Conservation (phyloP, 306 rosid genomes). For the Inga laurina region DNA sequence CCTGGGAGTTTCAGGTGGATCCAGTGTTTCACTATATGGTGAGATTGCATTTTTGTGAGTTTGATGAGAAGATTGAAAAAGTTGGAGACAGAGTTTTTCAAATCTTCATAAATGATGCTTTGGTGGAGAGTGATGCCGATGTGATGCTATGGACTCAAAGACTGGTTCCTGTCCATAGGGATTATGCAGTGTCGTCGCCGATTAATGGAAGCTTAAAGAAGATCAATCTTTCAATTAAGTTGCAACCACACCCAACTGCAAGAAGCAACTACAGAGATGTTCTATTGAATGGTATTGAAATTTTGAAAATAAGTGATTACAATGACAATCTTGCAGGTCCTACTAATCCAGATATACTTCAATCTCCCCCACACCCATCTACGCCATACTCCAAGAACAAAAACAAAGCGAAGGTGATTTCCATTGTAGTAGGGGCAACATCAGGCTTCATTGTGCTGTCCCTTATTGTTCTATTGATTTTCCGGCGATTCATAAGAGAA, state of each 20-base stretch:
- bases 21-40: background rate
- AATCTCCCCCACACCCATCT: background rate
- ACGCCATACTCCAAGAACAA: background rate
- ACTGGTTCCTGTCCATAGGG: background rate
- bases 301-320: background rate
- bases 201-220: background rate
- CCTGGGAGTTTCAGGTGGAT: background rate
- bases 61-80: background rate
- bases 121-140: background rate
- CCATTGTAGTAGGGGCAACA: background rate
- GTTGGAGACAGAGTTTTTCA: background rate
- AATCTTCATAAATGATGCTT: background rate
- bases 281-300: background rate
- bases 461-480: background rate
- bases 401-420: background rate
- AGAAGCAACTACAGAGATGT: background rate
- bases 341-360: background rate
- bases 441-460: background rate
- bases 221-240: background rate
- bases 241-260: background rate
- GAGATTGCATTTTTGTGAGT: constrained; percentile 18
- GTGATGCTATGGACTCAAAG: background rate
- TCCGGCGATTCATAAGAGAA: background rate
- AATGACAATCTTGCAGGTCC: no score
- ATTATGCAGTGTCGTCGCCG: background rate